Evolutionary conservation across 495 filamentous ascomycete species (phyloP).

Genomic region (Sporormia fimetaria): DNA sequence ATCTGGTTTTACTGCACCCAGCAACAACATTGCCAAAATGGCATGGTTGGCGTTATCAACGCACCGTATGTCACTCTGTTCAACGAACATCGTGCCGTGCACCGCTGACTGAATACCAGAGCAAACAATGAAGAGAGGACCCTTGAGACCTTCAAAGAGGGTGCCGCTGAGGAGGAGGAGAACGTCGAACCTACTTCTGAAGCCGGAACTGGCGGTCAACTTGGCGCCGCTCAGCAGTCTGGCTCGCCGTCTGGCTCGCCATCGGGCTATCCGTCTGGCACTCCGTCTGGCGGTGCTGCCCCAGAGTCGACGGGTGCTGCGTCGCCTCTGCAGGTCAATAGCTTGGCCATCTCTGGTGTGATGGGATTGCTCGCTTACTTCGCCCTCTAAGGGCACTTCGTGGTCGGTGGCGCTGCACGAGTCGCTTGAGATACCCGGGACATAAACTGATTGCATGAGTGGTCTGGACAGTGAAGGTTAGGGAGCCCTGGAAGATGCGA

Average conservation of each 20-base stretch:
- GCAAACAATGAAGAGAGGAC: slow-evolving; percentile 7
- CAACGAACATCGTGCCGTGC: too few species aligned
- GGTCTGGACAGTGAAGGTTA: too few species aligned
- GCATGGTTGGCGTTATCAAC: slow-evolving; percentile 44
- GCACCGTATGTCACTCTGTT: slow-evolving; percentile 20
- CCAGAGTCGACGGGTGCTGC: slow-evolving; percentile 6
- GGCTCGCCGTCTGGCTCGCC: not conserved
- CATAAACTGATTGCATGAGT: too few species aligned
- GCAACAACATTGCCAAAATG: slow-evolving; percentile 37
- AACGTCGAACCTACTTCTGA: slow-evolving; percentile 3
- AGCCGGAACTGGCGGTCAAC: slow-evolving; percentile 7
- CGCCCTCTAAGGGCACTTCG: slow-evolving; percentile 18
- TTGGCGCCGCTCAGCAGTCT: not conserved
- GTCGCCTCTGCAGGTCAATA: slow-evolving; percentile 5
- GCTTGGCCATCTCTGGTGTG: slow-evolving; percentile 8
- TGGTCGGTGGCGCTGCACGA: too few species aligned
- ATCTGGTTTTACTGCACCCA: slow-evolving; percentile 52
- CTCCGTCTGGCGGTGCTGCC: not conserved
- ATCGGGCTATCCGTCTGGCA: not conserved
- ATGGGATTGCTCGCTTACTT: slow-evolving; percentile 16
- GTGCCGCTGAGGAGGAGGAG: not conserved
- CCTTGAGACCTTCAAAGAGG: slow-evolving; percentile 1
- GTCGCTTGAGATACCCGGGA: too few species aligned
- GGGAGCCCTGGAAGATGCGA: too few species aligned
- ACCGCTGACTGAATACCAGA: too few species aligned